Evolutionary conservation across 2,329 filamentous ascomycete genomes (phyloP), one percentile per base, ranked within the genome.

Genomic region (Claviceps sp.): DNA sequence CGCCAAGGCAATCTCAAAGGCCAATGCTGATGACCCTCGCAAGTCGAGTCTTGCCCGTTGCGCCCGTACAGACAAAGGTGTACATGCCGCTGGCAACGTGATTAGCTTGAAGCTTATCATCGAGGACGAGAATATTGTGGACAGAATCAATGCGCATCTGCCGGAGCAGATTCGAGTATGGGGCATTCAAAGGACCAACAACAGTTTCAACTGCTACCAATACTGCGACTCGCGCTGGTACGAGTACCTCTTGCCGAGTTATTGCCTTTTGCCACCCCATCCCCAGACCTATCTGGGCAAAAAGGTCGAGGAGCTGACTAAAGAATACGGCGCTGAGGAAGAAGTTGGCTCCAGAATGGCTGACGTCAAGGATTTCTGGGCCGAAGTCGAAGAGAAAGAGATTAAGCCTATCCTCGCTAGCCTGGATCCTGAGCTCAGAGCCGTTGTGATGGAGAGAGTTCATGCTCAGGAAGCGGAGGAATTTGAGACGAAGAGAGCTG

Each of bases 51-150:
- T 98, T 46, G 87, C 95, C 50, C 85, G 93, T 57, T 98, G 93
- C 67, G 93, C 93, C 4, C 79, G 93, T 56, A 98, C 93, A 0
- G 93, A 98, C 71, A 98, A 97, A 73, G 93, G 93, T 51, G 91
- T 97, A 2, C 91, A 97, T 66, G 91, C 91, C 1, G 91, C 91
- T 1, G 93, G 91, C 50, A 97, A 97, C 63, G 84, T 97, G 62
- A 88, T 97, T 55, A 95, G 88, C 36, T 68, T 97, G 61, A 98
- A 98, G 72, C 75, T 98, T 59, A 97, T 98, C 60, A 84, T 96
- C 47, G 91, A 97, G 68, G 91, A 97, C 53, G 77, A 82, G 11
- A 82, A 95, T 56, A 80, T 96, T 47, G 83, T 97, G 23, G 73
- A 89, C 52, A 95, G 88, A 70, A 95, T 98, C 77, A 98, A 98